Conservation (phyloP, 1,139 yeast species). For the Magnusiomyces fungicola region DNA sequence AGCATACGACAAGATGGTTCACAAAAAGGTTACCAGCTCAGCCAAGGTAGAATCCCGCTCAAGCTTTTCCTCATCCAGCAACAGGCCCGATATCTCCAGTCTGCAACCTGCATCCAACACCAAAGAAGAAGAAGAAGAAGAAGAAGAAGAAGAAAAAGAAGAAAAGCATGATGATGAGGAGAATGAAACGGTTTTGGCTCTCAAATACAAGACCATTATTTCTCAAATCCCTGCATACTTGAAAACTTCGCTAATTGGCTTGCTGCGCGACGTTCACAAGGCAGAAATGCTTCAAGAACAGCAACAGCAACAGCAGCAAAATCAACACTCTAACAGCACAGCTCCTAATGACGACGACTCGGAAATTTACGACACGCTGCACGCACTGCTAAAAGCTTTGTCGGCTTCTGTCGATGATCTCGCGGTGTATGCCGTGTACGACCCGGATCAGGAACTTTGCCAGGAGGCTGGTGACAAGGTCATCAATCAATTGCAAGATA, state of each 20-base stretch:
- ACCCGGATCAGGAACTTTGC: neutral
- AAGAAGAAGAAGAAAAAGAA: neutral
- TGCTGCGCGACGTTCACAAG: neutral
- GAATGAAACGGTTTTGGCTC: neutral
- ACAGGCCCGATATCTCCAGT: neutral
- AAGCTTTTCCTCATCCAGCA: neutral
- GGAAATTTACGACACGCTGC: neutral
- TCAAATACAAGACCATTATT: neutral
- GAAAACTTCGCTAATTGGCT: neutral
- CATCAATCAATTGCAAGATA: neutral
- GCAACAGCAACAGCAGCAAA: too few relatives aligned
- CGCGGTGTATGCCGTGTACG: neutral
- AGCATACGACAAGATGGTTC: neutral
- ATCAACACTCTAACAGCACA: too few relatives aligned
- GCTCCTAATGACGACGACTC: too few relatives aligned
- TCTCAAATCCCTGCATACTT: neutral
- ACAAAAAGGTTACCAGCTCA: neutral
- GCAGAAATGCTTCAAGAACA: neutral
- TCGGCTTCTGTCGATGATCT: neutral
- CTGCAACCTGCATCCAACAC: neutral
- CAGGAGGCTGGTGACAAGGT: neutral
- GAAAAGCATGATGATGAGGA: neutral
- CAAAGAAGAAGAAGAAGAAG: neutral
- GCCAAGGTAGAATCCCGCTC: neutral
- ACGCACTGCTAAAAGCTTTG: neutral